These are phyloP conservation scores for Neltuma alba DNA, from an alignment of 306 rosid genomes.

Conservation along the genomic window DNA sequence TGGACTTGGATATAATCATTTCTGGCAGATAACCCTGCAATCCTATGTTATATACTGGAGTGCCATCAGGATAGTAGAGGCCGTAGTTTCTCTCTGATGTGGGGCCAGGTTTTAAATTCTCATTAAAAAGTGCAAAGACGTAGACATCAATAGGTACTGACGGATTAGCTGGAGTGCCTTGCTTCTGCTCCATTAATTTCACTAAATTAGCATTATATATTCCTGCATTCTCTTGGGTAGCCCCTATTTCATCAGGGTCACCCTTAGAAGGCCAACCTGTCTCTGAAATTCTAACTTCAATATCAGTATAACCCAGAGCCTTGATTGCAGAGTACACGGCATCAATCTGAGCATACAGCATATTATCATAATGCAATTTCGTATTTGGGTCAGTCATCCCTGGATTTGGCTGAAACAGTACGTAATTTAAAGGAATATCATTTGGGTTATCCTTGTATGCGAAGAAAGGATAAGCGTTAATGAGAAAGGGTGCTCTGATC, in stretches of 20 bases:
- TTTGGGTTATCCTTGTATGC: constrained; percentile 72
- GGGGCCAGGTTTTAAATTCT: constrained; percentile 76
- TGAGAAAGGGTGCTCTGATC: constrained; percentile 70
- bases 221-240: constrained; percentile 73
- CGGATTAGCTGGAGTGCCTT: constrained; percentile 86
- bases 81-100: constrained; percentile 91
- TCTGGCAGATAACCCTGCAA: constrained; percentile 63
- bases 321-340: constrained; percentile 89
- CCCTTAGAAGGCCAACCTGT: constrained; percentile 98
- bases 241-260: constrained; percentile 74
- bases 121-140: constrained; percentile 93
- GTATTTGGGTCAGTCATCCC: constrained; percentile 67
- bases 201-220: constrained; percentile 74
- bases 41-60: constrained; percentile 80
- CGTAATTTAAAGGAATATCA: constrained; percentile 65
- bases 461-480: constrained; percentile 84
- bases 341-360: constrained; percentile 92
- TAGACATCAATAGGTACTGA: constrained; percentile 71
- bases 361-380: constrained; percentile 83
- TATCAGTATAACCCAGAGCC: constrained; percentile 71
- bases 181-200: constrained; percentile 53
- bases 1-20: constrained; percentile 52
- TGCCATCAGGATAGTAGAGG: constrained; percentile 75
- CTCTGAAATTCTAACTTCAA: constrained; percentile 77
- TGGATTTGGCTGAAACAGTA: constrained; percentile 75